Evolutionary conservation across 306 rosid species (phyloP).

Genomic region (Boehmeria nivea): DNA sequence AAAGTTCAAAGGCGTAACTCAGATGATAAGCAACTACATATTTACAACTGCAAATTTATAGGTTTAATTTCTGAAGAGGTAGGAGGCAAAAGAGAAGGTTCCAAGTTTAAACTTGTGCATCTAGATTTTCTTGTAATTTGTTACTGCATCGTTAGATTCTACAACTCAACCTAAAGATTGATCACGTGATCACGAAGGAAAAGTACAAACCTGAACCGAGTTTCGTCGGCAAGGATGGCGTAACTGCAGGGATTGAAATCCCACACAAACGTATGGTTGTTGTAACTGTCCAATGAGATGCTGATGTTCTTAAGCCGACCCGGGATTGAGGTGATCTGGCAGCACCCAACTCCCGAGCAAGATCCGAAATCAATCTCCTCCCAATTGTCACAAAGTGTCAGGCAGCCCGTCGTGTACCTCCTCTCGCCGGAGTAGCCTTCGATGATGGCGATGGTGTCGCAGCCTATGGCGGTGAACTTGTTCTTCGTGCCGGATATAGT

Average conservation of each 20-base stretch:
- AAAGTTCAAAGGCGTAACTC: too few species aligned
- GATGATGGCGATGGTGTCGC: background rate
- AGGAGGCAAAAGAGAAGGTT: too few species aligned
- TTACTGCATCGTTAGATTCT: too few species aligned
- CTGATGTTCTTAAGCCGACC: slow-evolving; percentile 1
- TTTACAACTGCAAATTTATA: too few species aligned
- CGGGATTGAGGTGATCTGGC: slow-evolving; percentile 15
- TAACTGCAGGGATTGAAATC: slow-evolving; percentile 15
- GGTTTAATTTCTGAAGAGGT: too few species aligned
- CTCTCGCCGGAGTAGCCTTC: background rate
- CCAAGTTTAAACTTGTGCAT: too few species aligned
- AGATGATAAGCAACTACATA: too few species aligned
- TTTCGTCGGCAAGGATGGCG: slow-evolving; percentile 8
- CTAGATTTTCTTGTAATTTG: too few species aligned
- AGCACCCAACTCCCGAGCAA: slow-evolving; percentile 25
- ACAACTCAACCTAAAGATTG: too few species aligned
- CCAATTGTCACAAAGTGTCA: background rate
- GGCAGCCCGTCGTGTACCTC: background rate
- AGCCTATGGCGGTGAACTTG: slow-evolving; percentile 9
- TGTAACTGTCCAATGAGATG: background rate
- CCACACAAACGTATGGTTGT: background rate
- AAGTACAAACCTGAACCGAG: slow-evolving; percentile 6
- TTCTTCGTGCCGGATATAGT: background rate
- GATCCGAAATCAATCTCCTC: background rate
- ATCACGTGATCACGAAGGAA: too few species aligned